A percentile compares a stretch with the other conserved stretches of the same genome.
These are phyloP conservation scores for Lactuca saligna DNA, from an alignment of 129 eudicot species.

Conservation along the genomic window DNA sequence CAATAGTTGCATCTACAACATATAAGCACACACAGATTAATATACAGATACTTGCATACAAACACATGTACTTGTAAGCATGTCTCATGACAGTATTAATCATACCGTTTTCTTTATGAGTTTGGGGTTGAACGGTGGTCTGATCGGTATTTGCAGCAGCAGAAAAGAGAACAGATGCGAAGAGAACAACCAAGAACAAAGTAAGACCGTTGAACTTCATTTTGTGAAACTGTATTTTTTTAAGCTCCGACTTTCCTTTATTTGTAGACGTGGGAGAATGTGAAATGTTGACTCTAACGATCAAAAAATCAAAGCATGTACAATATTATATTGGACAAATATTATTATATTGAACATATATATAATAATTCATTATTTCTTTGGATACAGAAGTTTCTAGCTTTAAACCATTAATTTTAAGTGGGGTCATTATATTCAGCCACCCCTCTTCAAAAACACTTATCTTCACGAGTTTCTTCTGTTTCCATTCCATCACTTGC, in stretches of 20 bases:
- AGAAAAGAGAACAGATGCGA: constrained; percentile 12
- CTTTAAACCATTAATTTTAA: background rate
- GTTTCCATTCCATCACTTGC: no score
- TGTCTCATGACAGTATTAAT: background rate
- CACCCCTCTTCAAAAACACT: no score
- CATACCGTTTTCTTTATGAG: constrained; percentile 15
- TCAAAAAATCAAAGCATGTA: no score
- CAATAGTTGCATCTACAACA: background rate
- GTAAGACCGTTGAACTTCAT: constrained; percentile 8
- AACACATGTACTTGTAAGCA: background rate
- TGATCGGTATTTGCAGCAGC: constrained; percentile 8
- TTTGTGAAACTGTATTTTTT: background rate
- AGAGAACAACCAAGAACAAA: constrained; percentile 23
- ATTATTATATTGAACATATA: background rate
- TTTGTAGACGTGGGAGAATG: background rate
- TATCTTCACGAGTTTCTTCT: no score
- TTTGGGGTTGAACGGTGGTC: background rate
- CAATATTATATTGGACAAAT: no score
- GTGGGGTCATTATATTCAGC: no score
- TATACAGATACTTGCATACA: background rate
- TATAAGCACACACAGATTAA: background rate
- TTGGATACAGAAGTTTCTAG: background rate
- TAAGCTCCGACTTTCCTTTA: background rate
- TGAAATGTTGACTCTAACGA: background rate
- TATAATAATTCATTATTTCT: background rate